Base-by-base conservation (phyloP, 164 flowering plant species). In the Dillenia turbinata region DNA sequence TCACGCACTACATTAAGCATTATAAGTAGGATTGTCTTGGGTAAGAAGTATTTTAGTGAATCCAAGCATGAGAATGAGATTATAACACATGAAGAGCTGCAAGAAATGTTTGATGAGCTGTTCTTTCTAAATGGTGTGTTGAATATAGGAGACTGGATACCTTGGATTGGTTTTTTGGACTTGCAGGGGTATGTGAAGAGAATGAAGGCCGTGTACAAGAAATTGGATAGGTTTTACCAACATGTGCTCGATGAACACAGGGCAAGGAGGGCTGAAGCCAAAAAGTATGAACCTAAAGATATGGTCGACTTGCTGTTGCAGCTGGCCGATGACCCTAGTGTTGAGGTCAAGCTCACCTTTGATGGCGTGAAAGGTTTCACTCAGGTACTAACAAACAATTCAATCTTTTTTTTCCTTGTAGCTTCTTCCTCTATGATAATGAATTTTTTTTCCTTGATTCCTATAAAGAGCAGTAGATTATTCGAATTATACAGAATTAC, bases 281-380 rank as follows among this genome's bases (percentile, higher is more conserved):
- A 26, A 33, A 10, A 51, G 12, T 66, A 8, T 53, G 64, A 59
- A 13, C 59, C 64, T 2, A 66, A 51, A 4, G 69, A n/a, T 58
- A 71, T 71, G 71, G 71, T 66, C 24, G 75, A 71, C 54, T 3
- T 66, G 17, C 48, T 71, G 65, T 58, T 73, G 70, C 56, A 66
- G 49, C 19, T 73, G 11, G 67, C 56, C 16, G 69, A 70, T 56
- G 69, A 74, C 51, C 68, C 71, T 12, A 40, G 57, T 13, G 61
- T 62, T 62, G 65, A 69, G 8, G 73, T 66, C 44, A 70, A 74
- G 56, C 71, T 70, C 2, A 17, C n/a, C 1, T 8, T 19, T 13
- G 61, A 62, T 49, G 55, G 60, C 5, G 44, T 73, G 58, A 73
- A 66, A 54, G 70, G 44, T 1, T 51, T 73, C 5, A 62, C 65